Evolutionary conservation across 371 early-diverging fungal genomes (phyloP).

Genomic region (Mucor plumbeus): DNA sequence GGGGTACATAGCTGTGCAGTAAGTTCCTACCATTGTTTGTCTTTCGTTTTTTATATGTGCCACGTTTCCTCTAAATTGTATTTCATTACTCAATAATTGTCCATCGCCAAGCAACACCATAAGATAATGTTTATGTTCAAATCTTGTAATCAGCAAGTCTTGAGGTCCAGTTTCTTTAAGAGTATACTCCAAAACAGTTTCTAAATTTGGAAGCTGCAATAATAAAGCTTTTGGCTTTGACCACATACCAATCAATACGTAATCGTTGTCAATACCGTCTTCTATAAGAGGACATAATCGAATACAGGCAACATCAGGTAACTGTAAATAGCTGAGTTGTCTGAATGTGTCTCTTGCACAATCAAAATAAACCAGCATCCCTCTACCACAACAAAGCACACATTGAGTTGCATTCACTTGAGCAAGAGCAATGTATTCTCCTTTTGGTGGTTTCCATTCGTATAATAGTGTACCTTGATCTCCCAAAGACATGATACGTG

Average conservation of each 20-base stretch:
- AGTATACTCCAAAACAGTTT: conserved; percentile 6
- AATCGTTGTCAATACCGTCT: conserved; percentile 14
- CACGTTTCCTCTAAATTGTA: conserved; percentile 30
- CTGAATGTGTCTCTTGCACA: conserved; percentile 44
- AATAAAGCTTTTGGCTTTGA: background rate
- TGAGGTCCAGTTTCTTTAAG: conserved; percentile 6
- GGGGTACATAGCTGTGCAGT: conserved; percentile 25
- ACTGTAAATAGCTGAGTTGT: conserved; percentile 32
- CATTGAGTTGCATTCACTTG: conserved; percentile 56
- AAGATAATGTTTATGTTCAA: conserved; percentile 71
- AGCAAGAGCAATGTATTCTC: conserved; percentile 59
- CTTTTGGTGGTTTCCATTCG: conserved; percentile 58
- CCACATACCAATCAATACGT: conserved; percentile 23
- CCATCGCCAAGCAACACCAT: conserved; percentile 86
- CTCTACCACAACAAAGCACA: conserved; percentile 61
- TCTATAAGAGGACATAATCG: conserved; percentile 15
- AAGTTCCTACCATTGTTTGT: conserved; percentile 26
- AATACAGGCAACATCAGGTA: conserved; percentile 19
- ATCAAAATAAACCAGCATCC: conserved; percentile 63
- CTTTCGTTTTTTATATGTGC: background rate
- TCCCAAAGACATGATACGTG: conserved; percentile 50
- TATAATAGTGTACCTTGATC: conserved; percentile 32
- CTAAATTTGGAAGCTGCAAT: conserved; percentile 7
- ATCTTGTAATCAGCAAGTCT: conserved; percentile 56
- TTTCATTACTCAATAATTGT: conserved; percentile 61